Evolutionary conservation across 2,329 filamentous ascomycete genomes (phyloP), one percentile per base, ranked within the genome.

Genomic region (Sclerotinia trifoliorum): DNA sequence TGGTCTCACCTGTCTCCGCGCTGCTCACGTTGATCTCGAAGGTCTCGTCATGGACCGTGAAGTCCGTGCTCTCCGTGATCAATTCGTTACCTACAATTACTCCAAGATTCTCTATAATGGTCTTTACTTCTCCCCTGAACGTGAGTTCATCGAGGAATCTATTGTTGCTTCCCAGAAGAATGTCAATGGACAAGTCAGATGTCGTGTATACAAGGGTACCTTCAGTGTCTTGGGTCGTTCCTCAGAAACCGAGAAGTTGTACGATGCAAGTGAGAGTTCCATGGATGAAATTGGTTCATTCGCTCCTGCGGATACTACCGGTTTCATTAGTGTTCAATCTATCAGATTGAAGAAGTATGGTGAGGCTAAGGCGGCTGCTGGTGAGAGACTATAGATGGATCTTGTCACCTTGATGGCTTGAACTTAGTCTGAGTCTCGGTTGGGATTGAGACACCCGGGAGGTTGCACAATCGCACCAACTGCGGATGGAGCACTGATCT

Each of bases 281-380:
- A 91, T 91, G 88, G 90, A 93, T 77, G 87, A 87, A 73, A 84
- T 91, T 72, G 88, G 85, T 73, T 86, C 88, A 79, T 91, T 91
- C 77, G 82, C 82, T 73, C 88, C 89, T 24, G 81, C 81, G 70
- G 88, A 90, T 75, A 89, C 88, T 54, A 88, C 86, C 52, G 87
- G 83, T 35, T 88, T 89, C 77, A 88, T 94, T 76, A 84, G 83
- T 65, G 88, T 93, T 74, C 66, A 69, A 76, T 86, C 86, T 71
- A 90, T 90, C 72, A 83, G 86, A 56, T 80, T 90, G 62, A 81
- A 87, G 80, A 89, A 85, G 79, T 84, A 81, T 69, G 82, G 82
- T 82, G 94, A 98, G 81, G 98, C 91, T 13, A 83, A 91, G 78
- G 91, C 94, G 79, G 84, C 84, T 70, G 92, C 89, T 81, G 84